Conservation (phyloP, 305 asterid species). For the Salvia sclarea region DNA sequence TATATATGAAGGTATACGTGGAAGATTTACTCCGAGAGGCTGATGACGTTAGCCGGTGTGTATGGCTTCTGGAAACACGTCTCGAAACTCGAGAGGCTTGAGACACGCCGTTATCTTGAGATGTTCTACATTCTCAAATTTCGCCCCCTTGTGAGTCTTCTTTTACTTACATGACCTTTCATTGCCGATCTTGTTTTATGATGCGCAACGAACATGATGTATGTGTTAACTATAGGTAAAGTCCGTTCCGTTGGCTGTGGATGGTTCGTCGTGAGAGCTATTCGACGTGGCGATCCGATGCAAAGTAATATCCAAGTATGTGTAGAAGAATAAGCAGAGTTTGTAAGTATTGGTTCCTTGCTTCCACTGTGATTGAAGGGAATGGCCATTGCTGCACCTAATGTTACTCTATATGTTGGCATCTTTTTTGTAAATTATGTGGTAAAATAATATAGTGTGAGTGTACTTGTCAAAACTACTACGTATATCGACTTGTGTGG, state of each 20-base stretch:
- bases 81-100: conserved; percentile 89
- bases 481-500: background rate
- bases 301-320: conserved; percentile 6
- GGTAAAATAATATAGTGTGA: background rate
- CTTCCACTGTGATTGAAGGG: background rate
- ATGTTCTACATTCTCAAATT: conserved; percentile 97
- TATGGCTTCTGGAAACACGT: conserved; percentile 94
- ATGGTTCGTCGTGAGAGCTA: conserved; percentile 37
- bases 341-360: background rate
- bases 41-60: conserved; percentile 92
- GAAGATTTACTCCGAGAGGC: conserved; percentile 91
- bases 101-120: conserved; percentile 90
- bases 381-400: background rate
- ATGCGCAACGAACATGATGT: background rate
- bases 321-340: conserved; percentile 17
- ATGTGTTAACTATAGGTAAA: conserved; percentile 57
- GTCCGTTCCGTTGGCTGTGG: conserved; percentile 75
- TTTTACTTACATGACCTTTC: background rate
- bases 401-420: background rate
- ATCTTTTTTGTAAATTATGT: background rate
- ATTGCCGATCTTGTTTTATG: background rate
- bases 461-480: background rate
- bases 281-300: background rate
- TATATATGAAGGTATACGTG: conserved; percentile 70
- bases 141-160: conserved; percentile 75